Conservation (phyloP, 805 yeast genomes). For the Metschnikowia kunwiensis region DNA sequence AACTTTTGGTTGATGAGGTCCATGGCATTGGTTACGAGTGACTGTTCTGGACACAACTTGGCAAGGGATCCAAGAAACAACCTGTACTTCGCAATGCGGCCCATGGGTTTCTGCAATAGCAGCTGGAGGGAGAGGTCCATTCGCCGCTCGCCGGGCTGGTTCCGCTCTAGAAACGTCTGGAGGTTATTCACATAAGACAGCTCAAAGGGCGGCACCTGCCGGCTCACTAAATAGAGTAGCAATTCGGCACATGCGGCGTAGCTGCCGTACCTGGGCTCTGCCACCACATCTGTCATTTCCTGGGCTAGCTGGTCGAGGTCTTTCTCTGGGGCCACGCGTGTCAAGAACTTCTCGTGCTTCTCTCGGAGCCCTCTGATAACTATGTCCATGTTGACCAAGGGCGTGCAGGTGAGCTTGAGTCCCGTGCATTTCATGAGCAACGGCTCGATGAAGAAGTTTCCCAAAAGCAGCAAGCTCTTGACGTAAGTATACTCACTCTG, state of each 20-base stretch:
- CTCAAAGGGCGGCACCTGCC: conserved; percentile 12
- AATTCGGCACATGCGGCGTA: conserved; percentile 12
- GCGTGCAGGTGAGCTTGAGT: conserved; percentile 13
- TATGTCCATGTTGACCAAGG: conserved; percentile 8
- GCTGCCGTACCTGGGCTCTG: conserved; percentile 46
- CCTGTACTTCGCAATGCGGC: conserved; percentile 16
- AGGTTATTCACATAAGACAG: conserved; percentile 11
- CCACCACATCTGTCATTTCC: conserved; percentile 80
- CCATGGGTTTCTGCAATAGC: conserved; percentile 17
- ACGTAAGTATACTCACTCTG: conserved; percentile 13
- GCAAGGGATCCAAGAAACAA: conserved; percentile 12
- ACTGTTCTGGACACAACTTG: conserved; percentile 3
- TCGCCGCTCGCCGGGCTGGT: conserved; percentile 13
- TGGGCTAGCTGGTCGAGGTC: conserved; percentile 32
- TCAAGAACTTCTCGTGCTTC: conserved; percentile 10
- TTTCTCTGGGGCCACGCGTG: neutral
- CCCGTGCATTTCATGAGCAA: conserved; percentile 9
- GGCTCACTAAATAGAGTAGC: conserved; percentile 7
- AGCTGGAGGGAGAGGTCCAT: conserved; percentile 16
- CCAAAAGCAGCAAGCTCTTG: conserved; percentile 11
- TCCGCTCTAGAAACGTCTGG: conserved; percentile 13
- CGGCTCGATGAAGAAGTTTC: conserved; percentile 14
- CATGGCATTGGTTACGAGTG: conserved; percentile 3
- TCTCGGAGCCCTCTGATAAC: conserved; percentile 6
- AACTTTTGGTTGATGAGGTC: conserved; percentile 4